Percentiles rank a stretch among this genome's conserved stretches.
Conservation (phyloP, 495 filamentous ascomycete genomes). For the Amphirosellinia nigrospora region DNA sequence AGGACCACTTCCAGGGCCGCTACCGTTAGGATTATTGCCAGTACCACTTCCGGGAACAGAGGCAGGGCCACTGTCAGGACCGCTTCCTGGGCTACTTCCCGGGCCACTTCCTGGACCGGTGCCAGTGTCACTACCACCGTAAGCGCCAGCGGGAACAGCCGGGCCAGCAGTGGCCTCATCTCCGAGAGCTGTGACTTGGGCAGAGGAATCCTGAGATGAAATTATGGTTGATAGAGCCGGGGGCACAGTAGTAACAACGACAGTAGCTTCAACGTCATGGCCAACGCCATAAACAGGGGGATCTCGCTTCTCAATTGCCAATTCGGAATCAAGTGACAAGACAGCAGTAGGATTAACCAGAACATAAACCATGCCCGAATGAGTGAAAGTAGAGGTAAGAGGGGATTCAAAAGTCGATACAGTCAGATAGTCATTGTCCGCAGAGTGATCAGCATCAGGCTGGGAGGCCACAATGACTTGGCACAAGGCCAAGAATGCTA, state of each 20-base stretch:
- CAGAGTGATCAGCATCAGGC: not conserved
- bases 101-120: constrained; percentile 3
- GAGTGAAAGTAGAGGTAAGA: constrained; percentile 15
- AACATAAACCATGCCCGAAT: constrained; percentile 17
- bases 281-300: not conserved
- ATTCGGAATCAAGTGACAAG: not conserved
- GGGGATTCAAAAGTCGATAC: constrained; percentile 3
- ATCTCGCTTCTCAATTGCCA: constrained; percentile 19
- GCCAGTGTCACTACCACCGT: constrained; percentile 12
- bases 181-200: not conserved
- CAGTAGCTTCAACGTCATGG: constrained; percentile 11
- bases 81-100: not conserved
- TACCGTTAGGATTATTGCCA: constrained; percentile 1
- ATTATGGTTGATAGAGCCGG: constrained; percentile 19
- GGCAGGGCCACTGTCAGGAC: no score
- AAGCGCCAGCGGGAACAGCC: constrained; percentile 12
- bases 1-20: not conserved
- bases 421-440: not conserved
- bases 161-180: not conserved
- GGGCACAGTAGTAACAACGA: constrained; percentile 20
- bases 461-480: constrained; percentile 15
- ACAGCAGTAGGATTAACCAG: not conserved
- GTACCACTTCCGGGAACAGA: not conserved
- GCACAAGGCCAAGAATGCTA: constrained; percentile 33
- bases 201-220: constrained; percentile 3